Evolutionary conservation across 208 protist species (phyloP), one percentile per base, ranked within the genome.

Genomic region (Leishmania martiniquensis): DNA sequence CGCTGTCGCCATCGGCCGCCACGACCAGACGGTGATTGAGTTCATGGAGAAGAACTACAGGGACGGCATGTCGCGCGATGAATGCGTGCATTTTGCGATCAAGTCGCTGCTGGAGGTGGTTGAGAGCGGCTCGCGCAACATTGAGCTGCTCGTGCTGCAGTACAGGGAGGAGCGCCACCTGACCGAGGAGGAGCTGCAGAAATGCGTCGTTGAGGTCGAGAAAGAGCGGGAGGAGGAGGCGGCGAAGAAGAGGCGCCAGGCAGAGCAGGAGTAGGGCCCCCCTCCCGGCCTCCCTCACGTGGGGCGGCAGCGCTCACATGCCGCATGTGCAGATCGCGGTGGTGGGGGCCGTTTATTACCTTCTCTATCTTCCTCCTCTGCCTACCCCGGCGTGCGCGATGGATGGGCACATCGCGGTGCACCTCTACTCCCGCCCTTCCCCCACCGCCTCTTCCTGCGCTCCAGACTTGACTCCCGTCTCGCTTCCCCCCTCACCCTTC

Each of bases 11-110:
- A 95, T 95, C 80, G 99, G 99, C 63, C 92, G 97, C 32, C 98
- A 98, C 76, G 96, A 98, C 62, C 99, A 99, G 87, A 99, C 97
- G 20, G 98, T 99, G n/a, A 90, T 98, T 65, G 99, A 99, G 86
- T 99, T 97, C 88, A 97, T 99, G 81, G 99, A 99, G 89, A 99
- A 99, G 89, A 93, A 98, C 85, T 99, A 99, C 88, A 92, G 91
- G 75, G 92, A 97, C 20, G 91, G 95, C 65, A 96, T 96, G 86
- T 90, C 75, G 62, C 95, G 98, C 39, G 88, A 98, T 32, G 95
- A 95, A 60, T 96, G 96, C 62, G 90, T 99, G 55, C 98, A 99
- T 83, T 98, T 99, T 29, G 98, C 99, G 13, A 95, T 99, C 80
- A 97, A 96, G 78, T 92, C 99, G 6, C 91, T 99, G n/a, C 85